phyloP scores from a whole-genome alignment of 805 yeast genomes.

The Lipomyces kockii region DNA sequence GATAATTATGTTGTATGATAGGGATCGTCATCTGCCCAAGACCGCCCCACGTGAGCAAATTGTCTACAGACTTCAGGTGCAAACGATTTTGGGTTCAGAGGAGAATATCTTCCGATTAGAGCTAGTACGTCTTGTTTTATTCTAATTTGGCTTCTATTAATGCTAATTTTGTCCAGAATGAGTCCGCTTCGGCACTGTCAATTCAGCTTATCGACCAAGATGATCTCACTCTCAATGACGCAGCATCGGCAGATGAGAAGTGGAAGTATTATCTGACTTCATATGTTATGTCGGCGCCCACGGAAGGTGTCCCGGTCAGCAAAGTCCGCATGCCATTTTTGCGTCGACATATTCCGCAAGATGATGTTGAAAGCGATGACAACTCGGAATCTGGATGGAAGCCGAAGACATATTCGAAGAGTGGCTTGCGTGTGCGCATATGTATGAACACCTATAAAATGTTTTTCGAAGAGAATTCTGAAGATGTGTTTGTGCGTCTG shows the following conservation, averaged over 20 bases:
- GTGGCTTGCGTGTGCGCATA: slow-evolving; percentile 77
- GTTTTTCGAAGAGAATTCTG: slow-evolving; percentile 77
- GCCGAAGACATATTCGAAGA: slow-evolving; percentile 39
- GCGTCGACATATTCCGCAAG: slow-evolving; percentile 50
- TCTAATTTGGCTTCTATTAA: neutral
- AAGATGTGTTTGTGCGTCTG: slow-evolving; percentile 73
- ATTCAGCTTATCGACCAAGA: slow-evolving; percentile 87
- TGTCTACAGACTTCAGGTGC: slow-evolving; percentile 83
- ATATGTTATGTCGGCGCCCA: slow-evolving; percentile 92
- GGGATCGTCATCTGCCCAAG: slow-evolving; percentile 64
- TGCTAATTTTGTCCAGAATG: slow-evolving; percentile 44
- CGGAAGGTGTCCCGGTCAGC: slow-evolving; percentile 88
- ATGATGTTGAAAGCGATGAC: slow-evolving; percentile 36
- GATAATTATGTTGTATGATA: slow-evolving; percentile 78
- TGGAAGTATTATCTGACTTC: slow-evolving; percentile 95
- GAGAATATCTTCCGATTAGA: slow-evolving; percentile 92
- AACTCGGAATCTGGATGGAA: slow-evolving; percentile 25
- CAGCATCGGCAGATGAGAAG: slow-evolving; percentile 69
- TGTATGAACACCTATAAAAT: slow-evolving; percentile 78
- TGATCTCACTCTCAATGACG: slow-evolving; percentile 81
- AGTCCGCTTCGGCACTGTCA: slow-evolving; percentile 55
- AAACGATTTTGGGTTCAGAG: slow-evolving; percentile 77
- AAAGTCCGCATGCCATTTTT: slow-evolving; percentile 80
- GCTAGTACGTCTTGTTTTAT: slow-evolving; percentile 46
- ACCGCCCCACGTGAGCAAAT: slow-evolving; percentile 89